phyloP scores from a whole-genome alignment of 1,284 basidiomycete genomes.

The Cryptococcus hybrid region DNA sequence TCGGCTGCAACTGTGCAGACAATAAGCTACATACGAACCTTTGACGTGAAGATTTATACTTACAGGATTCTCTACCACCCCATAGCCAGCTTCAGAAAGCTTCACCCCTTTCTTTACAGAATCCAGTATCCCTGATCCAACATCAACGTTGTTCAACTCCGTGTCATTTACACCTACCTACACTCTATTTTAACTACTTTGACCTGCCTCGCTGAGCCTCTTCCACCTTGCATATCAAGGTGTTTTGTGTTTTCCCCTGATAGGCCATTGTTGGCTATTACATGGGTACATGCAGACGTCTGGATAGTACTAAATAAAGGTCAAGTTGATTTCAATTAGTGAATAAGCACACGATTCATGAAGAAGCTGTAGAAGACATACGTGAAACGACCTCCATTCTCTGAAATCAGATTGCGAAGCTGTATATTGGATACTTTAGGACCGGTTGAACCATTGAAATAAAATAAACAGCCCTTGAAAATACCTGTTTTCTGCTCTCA shows the following conservation, averaged over 20 bases:
- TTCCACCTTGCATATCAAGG: constrained; percentile 41
- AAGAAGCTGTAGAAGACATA: constrained; percentile 9
- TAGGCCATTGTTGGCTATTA: constrained; percentile 43
- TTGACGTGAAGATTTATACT: constrained; percentile 7
- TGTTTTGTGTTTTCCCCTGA: constrained; percentile 36
- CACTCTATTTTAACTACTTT: constrained; percentile 47
- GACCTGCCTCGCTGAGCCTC: constrained; percentile 31
- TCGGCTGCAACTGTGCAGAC: constrained; percentile 29
- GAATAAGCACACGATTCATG: neutral
- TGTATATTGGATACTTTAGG: constrained; percentile 47
- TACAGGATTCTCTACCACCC: constrained; percentile 44
- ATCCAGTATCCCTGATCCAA: constrained; percentile 41
- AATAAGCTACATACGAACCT: neutral
- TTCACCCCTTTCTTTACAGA: constrained; percentile 35
- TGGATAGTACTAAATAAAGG: constrained; percentile 26
- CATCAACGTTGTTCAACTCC: too few relatives aligned
- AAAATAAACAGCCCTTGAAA: constrained; percentile 41
- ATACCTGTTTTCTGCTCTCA: constrained; percentile 18
- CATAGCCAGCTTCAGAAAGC: constrained; percentile 44
- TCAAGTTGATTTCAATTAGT: neutral
- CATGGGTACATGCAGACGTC: constrained; percentile 42
- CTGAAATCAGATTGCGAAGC: constrained; percentile 46
- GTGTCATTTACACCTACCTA: constrained; percentile 18
- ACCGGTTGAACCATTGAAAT: constrained; percentile 49
- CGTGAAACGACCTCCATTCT: constrained; percentile 46